Percentiles rank a stretch among this genome's conserved stretches.
Conservation (phyloP, 2,329 filamentous ascomycete genomes). For the Aspergillus viridinutans region DNA sequence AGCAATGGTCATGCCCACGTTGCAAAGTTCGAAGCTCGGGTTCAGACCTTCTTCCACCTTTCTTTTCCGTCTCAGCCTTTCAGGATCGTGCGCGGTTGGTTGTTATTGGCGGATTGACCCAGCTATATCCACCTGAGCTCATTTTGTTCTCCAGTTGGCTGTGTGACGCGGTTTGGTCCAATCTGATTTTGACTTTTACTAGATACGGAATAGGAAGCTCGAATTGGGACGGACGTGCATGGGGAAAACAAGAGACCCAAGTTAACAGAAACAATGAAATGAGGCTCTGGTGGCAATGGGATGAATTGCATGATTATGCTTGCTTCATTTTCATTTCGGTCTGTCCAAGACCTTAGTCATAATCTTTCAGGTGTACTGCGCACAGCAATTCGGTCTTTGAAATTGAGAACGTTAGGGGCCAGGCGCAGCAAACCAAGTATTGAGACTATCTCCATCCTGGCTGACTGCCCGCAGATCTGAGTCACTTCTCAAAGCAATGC, state of each 20-base stretch:
- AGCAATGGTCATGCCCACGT: conserved; percentile 3
- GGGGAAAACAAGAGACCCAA: neutral
- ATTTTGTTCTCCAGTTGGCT: neutral
- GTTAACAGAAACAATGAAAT: neutral
- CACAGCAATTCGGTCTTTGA: neutral
- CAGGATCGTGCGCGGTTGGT: neutral
- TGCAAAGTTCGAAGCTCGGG: conserved; percentile 3
- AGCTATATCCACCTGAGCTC: neutral
- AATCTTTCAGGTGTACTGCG: neutral
- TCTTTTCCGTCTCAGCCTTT: neutral
- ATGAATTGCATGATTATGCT: neutral
- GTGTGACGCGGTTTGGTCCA: neutral
- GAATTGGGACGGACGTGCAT: neutral
- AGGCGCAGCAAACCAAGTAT: neutral
- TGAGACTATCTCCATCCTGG: neutral
- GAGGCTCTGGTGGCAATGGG: neutral
- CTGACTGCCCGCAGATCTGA: neutral
- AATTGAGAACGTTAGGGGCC: neutral
- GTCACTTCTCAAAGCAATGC: conserved; percentile 1
- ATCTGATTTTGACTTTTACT: neutral
- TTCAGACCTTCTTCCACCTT: conserved; percentile 1
- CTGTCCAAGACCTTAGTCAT: neutral
- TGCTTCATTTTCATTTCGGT: neutral
- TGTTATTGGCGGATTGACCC: neutral
- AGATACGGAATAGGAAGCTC: no score